Conservation (phyloP, 768 basidiomycete species). For the Russula sp. region DNA sequence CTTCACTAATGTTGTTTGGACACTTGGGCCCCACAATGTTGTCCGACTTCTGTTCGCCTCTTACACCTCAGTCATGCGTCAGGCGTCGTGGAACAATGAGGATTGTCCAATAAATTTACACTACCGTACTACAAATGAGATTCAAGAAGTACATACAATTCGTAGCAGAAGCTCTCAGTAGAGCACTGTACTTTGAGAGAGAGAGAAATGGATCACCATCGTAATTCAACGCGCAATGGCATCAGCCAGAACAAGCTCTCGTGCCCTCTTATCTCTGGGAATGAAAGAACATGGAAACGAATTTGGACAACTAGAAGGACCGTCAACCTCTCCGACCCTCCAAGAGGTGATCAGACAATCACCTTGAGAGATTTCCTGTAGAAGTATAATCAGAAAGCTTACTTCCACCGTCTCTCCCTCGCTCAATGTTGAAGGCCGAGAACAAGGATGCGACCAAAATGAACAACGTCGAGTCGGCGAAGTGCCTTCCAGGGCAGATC, state of each 20-base stretch:
- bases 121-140: too few relatives aligned
- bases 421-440: not conserved
- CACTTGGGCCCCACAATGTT: too few relatives aligned
- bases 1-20: too few relatives aligned
- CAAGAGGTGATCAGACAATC: not conserved
- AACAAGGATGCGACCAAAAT: not conserved
- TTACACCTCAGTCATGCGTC: too few relatives aligned
- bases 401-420: not conserved
- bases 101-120: too few relatives aligned
- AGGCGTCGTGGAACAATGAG: too few relatives aligned
- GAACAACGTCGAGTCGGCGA: not conserved
- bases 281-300: not conserved
- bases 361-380: not conserved
- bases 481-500: not conserved
- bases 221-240: too few relatives aligned
- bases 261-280: not conserved
- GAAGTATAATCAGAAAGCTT: not conserved
- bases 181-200: too few relatives aligned
- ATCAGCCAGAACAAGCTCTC: not conserved
- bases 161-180: too few relatives aligned
- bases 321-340: not conserved
- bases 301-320: not conserved
- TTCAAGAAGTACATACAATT: too few relatives aligned
- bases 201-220: too few relatives aligned
- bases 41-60: too few relatives aligned